Percentiles rank a stretch among this genome's conserved stretches.
These are phyloP conservation scores for Orbilia brochopaga DNA, from an alignment of 2,329 filamentous ascomycete genomes.

Conservation along the genomic window DNA sequence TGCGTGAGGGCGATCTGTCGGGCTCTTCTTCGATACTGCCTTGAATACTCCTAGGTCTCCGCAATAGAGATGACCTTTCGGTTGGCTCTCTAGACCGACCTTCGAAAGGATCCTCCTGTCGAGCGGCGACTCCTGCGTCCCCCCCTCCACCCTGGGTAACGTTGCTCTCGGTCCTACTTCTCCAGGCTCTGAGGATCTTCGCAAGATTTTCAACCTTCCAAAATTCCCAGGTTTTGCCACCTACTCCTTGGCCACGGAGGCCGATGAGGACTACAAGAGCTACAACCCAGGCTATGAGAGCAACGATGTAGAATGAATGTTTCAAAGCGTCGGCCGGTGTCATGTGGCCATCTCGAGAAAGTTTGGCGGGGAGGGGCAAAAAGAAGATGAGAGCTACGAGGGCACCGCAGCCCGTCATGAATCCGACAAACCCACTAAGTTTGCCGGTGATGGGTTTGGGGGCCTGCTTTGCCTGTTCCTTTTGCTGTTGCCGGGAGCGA, in stretches of 20 bases:
- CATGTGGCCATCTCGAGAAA: slow-evolving; percentile 73
- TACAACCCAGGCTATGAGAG: slow-evolving; percentile 72
- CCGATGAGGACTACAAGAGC: slow-evolving; percentile 79
- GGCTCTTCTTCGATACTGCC: slow-evolving; percentile 13
- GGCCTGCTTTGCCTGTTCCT: slow-evolving; percentile 50
- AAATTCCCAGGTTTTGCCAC: slow-evolving; percentile 37
- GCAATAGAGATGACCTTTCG: slow-evolving; percentile 25
- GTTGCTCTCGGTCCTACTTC: slow-evolving; percentile 1
- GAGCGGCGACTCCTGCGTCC: slow-evolving; percentile 24
- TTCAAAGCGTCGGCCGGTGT: slow-evolving; percentile 76
- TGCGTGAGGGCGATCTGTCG: slow-evolving; percentile 4
- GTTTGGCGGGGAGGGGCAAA: slow-evolving; percentile 81
- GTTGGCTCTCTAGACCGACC: not conserved
- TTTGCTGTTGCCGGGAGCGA: slow-evolving; percentile 39
- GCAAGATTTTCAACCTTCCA: slow-evolving; percentile 22
- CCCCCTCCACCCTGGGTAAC: not conserved
- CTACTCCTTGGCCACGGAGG: slow-evolving; percentile 60
- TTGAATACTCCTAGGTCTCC: slow-evolving; percentile 27
- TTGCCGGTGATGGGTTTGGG: slow-evolving; percentile 62
- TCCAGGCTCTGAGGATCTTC: slow-evolving; percentile 11
- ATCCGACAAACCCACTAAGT: slow-evolving; percentile 85
- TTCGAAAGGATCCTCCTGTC: not conserved
- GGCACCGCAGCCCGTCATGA: slow-evolving; percentile 91
- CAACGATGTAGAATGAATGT: slow-evolving; percentile 87
- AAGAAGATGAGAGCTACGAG: slow-evolving; percentile 82